Evolutionary conservation across 306 rosid species (phyloP), one percentile per base, ranked within the genome.

Genomic region (Trifolium pratense): DNA sequence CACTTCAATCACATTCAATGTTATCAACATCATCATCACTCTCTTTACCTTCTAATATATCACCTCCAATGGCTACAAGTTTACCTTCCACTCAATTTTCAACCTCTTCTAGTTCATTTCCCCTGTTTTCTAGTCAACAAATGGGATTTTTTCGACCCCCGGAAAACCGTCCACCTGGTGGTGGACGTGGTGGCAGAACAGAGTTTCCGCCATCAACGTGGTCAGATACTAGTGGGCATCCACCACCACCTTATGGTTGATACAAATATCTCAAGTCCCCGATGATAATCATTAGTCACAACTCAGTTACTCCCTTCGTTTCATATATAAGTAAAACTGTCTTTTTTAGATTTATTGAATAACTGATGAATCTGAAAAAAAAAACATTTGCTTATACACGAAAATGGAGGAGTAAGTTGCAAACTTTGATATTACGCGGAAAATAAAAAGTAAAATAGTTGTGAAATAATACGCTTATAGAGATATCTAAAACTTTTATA

Each of bases 91-190:
- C 49, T 81, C 81, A 86, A 21, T 31, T 79, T 7, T 73, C 96
- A 76, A 55, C 90, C 64, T 79, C 96, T 83, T 73, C 96, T 78
- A 87, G 69, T 80, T 86, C 91, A 36, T 46, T 73, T 74, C 93
- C 98, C 78, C 85, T 80, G 85, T 81, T 84, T 20, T 48, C 91
- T 5, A 58, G 43, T 65, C 90, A 81, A 59, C 91, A 88, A 71
- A 21, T 63, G 46, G 81, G 79, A 1, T 29, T 16, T 83, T 73
- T 66, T 81, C 83, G 57, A 32, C 86, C 75, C 9, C 91, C 87
- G 31, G 78, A 51, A 29, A 80, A 20, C 45, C 89, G 42, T 26
- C 76, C 79, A 32, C 83, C 48, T 0, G 76, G 77, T 3, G 68
- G 82, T 0, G 49, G 82, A 5, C 40, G 49, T 2, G 70, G 77